Percentiles rank a stretch among this genome's conserved stretches.
Conservation (phyloP, 2,329 filamentous ascomycete species). For the Leptosphaerulina australis region DNA sequence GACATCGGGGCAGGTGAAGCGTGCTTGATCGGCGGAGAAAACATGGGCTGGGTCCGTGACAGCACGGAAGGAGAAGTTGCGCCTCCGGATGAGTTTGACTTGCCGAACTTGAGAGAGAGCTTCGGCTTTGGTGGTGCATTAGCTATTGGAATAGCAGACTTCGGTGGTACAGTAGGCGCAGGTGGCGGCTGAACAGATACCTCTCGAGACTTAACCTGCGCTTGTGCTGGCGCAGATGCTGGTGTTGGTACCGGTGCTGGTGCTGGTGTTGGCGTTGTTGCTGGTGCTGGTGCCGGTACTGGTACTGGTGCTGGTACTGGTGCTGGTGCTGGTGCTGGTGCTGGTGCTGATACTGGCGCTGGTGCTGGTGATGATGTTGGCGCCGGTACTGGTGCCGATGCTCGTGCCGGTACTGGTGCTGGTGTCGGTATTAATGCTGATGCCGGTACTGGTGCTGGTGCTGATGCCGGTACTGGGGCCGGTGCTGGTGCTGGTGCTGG, state of each 20-base stretch:
- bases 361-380: background rate
- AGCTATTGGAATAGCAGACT: background rate
- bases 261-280: background rate
- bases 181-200: conserved; percentile 1
- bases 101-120: conserved; percentile 34
- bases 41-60: conserved; percentile 21
- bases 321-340: conserved; percentile 16
- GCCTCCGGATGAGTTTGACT: conserved; percentile 9
- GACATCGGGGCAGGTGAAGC: conserved; percentile 25
- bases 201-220: no score
- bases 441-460: conserved; percentile 9
- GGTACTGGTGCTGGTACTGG: background rate
- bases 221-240: no score
- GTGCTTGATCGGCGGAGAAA: conserved; percentile 26
- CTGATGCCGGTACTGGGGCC: background rate
- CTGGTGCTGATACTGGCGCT: conserved; percentile 7
- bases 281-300: background rate
- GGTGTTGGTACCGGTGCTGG: conserved; percentile 9
- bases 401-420: background rate
- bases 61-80: conserved; percentile 23
- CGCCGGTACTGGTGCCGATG: background rate
- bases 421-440: conserved; percentile 12
- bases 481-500: background rate
- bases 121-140: conserved; percentile 21
- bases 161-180: background rate